Evolutionary conservation across 2,329 filamentous ascomycete genomes (phyloP), one percentile per base, ranked within the genome.

Genomic region (Allantophomopsis lycopodina): DNA sequence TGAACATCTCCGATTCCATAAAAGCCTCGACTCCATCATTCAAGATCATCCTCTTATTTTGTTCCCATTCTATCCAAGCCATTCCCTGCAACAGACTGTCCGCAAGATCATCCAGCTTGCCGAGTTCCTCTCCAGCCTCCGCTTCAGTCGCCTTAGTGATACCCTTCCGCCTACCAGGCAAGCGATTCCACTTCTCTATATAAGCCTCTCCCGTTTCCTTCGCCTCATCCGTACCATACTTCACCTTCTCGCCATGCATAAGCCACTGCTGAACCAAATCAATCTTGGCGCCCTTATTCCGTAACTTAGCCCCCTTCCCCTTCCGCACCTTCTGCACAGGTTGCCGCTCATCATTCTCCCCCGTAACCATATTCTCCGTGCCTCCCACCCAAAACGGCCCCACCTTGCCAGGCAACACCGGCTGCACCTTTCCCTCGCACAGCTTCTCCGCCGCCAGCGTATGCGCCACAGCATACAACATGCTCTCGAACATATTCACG

Each of bases 401-500:
- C 2, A 81, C 74, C 16, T 66, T 60, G 18, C 58, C 60, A 7
- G 78, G 76, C 36, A 62, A 58, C 35, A 81, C 59, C 6, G 70
- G 63, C 10, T 64, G 49, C 1, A 78, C 62, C 2, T 51, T 48
- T n/a, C 63, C 62, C 14, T 52, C 45, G 63, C 63, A 66, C 2
- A 54, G 42, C 1, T 60, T 60, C 37, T 68, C 56, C 14, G 60
- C 55, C 35, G 59, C 59, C 36, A 84, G 52, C 0, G 77, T 71
- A 38, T 69, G 64, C 31, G 89, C 57, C 11, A 77, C 68, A 7
- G 80, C 79, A 63, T 87, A 82, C 0, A 93, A 60, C 76, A 91
- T 91, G 4, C 76, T 75, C 56, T 93, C 85, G 16, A 93, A 69
- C 50, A 82, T 79, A 48, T 89, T 89, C 7, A 93, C 84, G 1